These are phyloP conservation scores for Paramecium biaurelia DNA, from an alignment of 73 alveolate species.

Conservation along the genomic window DNA sequence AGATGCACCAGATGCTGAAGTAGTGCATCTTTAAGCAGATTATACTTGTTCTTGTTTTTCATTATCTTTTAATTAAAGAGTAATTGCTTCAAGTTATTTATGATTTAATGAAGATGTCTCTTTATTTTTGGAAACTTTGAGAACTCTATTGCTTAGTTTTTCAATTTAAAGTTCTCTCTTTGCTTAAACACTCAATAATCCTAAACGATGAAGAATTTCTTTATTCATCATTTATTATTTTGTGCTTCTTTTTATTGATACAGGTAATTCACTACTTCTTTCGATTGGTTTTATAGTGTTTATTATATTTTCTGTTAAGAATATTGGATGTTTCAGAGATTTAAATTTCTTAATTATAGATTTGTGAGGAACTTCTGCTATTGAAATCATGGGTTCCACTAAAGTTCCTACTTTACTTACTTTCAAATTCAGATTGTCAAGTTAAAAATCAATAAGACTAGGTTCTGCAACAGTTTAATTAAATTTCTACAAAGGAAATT, in stretches of 20 bases:
- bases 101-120: not conserved
- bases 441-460: not conserved
- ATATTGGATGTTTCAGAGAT: not conserved
- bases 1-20: constrained; percentile 24
- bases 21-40: not conserved
- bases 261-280: not conserved
- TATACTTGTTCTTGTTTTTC: not conserved
- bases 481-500: not conserved
- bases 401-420: not conserved
- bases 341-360: not conserved
- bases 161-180: constrained; percentile 13
- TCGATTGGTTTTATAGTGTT: not conserved
- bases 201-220: not conserved
- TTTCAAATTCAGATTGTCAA: not conserved
- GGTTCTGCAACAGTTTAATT: not conserved
- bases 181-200: constrained; percentile 32
- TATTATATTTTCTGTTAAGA: not conserved
- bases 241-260: not conserved
- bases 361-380: not conserved
- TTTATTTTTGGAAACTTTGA: not conserved
- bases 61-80: not conserved
- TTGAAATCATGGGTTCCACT: constrained; percentile 17
- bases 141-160: not conserved
- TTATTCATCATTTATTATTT: constrained; percentile 36
- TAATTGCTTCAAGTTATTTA: not conserved